A percentile compares a stretch with the other conserved stretches of the same genome.
phyloP scores from a whole-genome alignment of 108 stramenopile genomes.

The Seminavis robusta region DNA sequence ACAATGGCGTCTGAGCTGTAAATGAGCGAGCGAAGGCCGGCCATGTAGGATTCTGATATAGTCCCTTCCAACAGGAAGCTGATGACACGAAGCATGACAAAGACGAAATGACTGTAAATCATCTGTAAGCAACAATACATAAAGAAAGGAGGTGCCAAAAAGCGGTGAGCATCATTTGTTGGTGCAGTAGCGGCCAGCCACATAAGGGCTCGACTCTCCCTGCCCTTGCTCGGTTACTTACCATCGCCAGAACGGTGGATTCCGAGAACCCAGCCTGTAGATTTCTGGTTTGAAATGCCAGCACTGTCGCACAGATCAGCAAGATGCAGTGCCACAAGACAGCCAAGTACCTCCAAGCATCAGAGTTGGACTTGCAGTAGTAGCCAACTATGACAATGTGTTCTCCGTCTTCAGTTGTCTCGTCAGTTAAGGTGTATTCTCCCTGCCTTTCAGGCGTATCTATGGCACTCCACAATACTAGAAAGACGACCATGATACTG shows the following conservation, averaged over 20 bases:
- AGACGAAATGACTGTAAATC: constrained; percentile 22
- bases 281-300: constrained; percentile 36
- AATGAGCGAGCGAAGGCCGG: constrained; percentile 1
- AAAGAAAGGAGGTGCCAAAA: too few relatives aligned
- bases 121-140: too few relatives aligned
- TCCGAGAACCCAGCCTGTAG: constrained; percentile 30
- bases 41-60: background rate
- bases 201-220: too few relatives aligned
- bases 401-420: background rate
- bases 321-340: constrained; percentile 18
- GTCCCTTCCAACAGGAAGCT: background rate
- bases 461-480: constrained; percentile 20
- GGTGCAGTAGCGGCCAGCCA: too few relatives aligned
- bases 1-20: constrained; percentile 11
- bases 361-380: background rate
- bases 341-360: constrained; percentile 7
- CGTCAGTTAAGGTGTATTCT: constrained; percentile 9
- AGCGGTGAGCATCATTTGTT: too few relatives aligned
- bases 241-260: constrained; percentile 13
- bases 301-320: constrained; percentile 15
- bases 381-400: constrained; percentile 6
- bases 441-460: constrained; percentile 11
- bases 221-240: too few relatives aligned
- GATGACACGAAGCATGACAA: constrained; percentile 5
- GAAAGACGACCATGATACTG: constrained; percentile 11